Percentiles rank a stretch among this genome's conserved stretches.
Conservation (phyloP, 768 basidiomycete species). For the Boletus pseudo-olivaceus region DNA sequence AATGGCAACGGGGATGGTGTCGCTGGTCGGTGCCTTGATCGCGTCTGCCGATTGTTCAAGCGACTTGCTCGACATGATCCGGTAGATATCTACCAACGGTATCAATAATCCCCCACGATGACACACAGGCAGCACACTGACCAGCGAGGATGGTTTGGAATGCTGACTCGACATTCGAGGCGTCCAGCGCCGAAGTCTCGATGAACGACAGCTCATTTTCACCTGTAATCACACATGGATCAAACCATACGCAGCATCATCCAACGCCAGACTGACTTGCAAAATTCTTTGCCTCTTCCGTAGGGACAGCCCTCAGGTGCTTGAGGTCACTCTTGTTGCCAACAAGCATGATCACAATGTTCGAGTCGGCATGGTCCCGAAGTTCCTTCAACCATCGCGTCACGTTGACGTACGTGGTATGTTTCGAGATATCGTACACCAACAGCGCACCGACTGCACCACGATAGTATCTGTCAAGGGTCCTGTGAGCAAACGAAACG, state of each 20-base stretch:
- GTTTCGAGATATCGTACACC: slow-evolving; percentile 93
- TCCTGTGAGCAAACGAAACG: neutral
- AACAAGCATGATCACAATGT: slow-evolving; percentile 94
- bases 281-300: slow-evolving; percentile 94
- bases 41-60: slow-evolving; percentile 80
- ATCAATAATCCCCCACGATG: slow-evolving; percentile 1
- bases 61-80: slow-evolving; percentile 92
- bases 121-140: slow-evolving; percentile 32
- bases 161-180: slow-evolving; percentile 94
- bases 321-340: slow-evolving; percentile 99
- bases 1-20: slow-evolving; percentile 79
- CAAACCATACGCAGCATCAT: neutral
- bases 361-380: slow-evolving; percentile 90
- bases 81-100: slow-evolving; percentile 78
- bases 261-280: slow-evolving; percentile 53
- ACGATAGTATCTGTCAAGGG: slow-evolving; percentile 78
- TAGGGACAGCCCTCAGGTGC: slow-evolving; percentile 92
- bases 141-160: slow-evolving; percentile 97
- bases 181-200: slow-evolving; percentile 99
- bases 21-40: slow-evolving; percentile 75
- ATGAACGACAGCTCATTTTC: slow-evolving; percentile 94
- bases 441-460: slow-evolving; percentile 92
- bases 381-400: slow-evolving; percentile 97
- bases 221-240: slow-evolving; percentile 41
- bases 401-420: slow-evolving; percentile 91